Evolutionary conservation across 495 filamentous ascomycete species (phyloP).

Genomic region (Penicillium desertorum): DNA sequence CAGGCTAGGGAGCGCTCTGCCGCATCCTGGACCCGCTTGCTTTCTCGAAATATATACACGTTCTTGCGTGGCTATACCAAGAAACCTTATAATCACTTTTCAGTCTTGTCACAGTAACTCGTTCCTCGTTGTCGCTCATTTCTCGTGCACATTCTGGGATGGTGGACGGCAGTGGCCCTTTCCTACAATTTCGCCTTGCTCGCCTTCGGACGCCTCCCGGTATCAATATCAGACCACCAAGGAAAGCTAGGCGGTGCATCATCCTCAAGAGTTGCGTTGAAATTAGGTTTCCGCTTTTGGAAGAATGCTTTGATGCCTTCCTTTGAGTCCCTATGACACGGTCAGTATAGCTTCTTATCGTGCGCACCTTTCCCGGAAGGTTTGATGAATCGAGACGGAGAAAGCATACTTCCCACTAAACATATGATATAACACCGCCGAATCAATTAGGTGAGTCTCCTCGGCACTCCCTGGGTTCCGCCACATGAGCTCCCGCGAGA

Average conservation of each 20-base stretch:
- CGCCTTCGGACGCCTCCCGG: constrained; percentile 3
- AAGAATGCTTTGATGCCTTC: constrained; percentile 40
- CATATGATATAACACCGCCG: constrained; percentile 51
- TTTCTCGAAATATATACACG: neutral
- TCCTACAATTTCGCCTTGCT: constrained; percentile 7
- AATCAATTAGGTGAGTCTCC: constrained; percentile 55
- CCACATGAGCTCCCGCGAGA: constrained; percentile 58
- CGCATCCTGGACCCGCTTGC: neutral
- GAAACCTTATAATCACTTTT: neutral
- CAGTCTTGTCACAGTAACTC: neutral
- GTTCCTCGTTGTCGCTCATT: neutral
- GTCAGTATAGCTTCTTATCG: neutral
- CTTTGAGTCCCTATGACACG: constrained; percentile 3
- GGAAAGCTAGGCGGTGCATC: constrained; percentile 31
- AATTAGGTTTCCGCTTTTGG: constrained; percentile 51
- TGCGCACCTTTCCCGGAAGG: neutral
- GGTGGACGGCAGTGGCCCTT: neutral
- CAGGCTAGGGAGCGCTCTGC: neutral
- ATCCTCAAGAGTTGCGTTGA: constrained; percentile 41
- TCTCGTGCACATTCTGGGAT: neutral
- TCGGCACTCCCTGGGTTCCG: constrained; percentile 50
- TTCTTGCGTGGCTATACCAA: neutral
- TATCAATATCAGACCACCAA: constrained; percentile 31
- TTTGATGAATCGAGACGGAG: neutral
- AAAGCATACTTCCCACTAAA: constrained; percentile 36